Evolutionary conservation across 2,329 filamentous ascomycete species (phyloP).

Genomic region (Talaromyces islandicus): DNA sequence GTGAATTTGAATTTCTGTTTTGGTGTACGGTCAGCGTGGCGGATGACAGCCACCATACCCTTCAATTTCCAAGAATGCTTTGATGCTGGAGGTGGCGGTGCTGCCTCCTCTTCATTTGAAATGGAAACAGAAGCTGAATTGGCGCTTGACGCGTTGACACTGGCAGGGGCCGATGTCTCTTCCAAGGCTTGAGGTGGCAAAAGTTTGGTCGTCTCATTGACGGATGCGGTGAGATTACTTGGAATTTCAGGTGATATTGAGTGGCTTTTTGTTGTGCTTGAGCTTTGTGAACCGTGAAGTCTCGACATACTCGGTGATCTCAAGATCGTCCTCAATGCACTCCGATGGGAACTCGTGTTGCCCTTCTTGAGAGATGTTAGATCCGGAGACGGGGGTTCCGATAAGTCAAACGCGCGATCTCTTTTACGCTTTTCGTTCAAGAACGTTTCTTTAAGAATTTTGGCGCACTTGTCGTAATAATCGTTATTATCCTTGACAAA

Average conservation of each 20-base stretch:
- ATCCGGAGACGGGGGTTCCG: conserved; percentile 31
- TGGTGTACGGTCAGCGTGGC: conserved; percentile 92
- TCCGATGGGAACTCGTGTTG: conserved; percentile 39
- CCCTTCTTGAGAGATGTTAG: conserved; percentile 30
- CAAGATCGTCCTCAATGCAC: conserved; percentile 53
- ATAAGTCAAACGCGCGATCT: conserved; percentile 26
- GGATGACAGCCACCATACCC: conserved; percentile 91
- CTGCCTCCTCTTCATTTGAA: conserved; percentile 18
- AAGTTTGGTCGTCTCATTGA: conserved; percentile 20
- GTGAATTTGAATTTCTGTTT: conserved; percentile 99
- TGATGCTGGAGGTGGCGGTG: conserved; percentile 54
- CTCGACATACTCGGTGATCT: conserved; percentile 61
- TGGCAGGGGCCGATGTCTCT: conserved; percentile 14
- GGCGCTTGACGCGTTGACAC: conserved; percentile 18
- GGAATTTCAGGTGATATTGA: conserved; percentile 40
- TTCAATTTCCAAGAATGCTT: conserved; percentile 98
- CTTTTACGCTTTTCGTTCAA: conserved; percentile 61
- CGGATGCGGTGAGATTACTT: conserved; percentile 25
- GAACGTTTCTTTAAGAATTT: conserved; percentile 82
- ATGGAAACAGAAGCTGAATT: conserved; percentile 21
- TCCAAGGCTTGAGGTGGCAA: conserved; percentile 15
- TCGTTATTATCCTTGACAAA: conserved; percentile 99
- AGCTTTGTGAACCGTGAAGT: conserved; percentile 42
- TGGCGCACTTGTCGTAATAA: conserved; percentile 89
- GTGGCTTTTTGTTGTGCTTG: conserved; percentile 28